Base-by-base conservation (phyloP, 768 basidiomycete species). In the Lentinula aciculospora region DNA sequence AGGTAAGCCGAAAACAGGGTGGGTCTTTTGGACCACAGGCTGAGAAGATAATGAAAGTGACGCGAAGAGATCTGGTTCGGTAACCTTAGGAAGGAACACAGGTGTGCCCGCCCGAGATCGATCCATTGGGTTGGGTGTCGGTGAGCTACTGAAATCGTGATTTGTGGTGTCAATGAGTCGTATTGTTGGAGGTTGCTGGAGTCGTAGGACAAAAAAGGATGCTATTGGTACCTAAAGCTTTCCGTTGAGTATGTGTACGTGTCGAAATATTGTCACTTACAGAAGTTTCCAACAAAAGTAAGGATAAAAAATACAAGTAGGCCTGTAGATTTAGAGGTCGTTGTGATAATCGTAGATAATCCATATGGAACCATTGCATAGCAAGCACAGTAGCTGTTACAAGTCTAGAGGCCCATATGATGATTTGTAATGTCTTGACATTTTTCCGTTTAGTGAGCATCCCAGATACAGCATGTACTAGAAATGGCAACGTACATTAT, bases 151-250 rank as follows among this genome's bases (percentile, higher is more conserved):
- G 50, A 67, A 67, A 48, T 64, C 70, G 59, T 80, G 78, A 12
- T 73, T 65, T 48, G 77, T 76, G 7, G 82, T 79, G 64, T 87
- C 80, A 45, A 90, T 77, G 25, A 92, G 81, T 44, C 86, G 85
- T 51, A 92, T 83, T 2, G 81, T 65, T 9, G 89, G 88, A 1
- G 90, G 87, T 17, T 80, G 83, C 58, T 86, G 85, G 5, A 91
- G 67, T 36, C 79, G 82, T 32, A 92, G 74, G 15, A 81, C 73
- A 49, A 77, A 72, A 58, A 74, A 79, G 3, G 86, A 89, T 31
- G 72, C 66, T 10, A 74, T 62, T 55, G 81, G 71, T 44, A 80
- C 72, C 89, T 91, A 19, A 50, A 17, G 58, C 58, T 19, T 37
- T 53, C 42, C 31, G 54, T 28, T 59, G 13, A 49, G 45, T 49